Conservation (phyloP, 2,329 filamentous ascomycete species). For the Trichoderma koningii region DNA sequence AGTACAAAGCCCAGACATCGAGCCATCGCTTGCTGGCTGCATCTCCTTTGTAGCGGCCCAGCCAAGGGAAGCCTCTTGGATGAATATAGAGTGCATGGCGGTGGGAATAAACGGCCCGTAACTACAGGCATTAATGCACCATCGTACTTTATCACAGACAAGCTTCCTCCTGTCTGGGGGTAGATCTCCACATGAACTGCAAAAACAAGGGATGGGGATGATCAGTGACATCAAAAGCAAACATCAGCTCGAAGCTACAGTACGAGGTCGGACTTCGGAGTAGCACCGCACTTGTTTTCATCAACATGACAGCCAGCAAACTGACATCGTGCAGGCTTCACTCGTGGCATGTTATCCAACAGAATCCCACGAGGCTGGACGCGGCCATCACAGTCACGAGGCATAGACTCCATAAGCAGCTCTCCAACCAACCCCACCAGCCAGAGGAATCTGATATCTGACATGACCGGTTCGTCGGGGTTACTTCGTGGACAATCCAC, state of each 20-base stretch:
- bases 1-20: not conserved
- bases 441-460: slow-evolving; percentile 11
- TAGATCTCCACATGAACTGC: slow-evolving; percentile 9
- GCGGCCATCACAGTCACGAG: slow-evolving; percentile 4
- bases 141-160: not conserved
- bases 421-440: slow-evolving; percentile 7
- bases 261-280: too few species aligned
- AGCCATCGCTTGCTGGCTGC: too few species aligned
- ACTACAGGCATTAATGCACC: not conserved
- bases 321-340: not conserved
- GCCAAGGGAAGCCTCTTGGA: not conserved
- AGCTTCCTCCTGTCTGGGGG: not conserved
- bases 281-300: not conserved
- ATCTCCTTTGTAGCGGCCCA: too few species aligned
- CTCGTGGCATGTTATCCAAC: not conserved
- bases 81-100: not conserved
- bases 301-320: not conserved
- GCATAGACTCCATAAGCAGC: not conserved
- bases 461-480: not conserved
- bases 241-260: not conserved
- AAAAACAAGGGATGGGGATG: not conserved
- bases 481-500: not conserved
- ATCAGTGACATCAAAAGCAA: not conserved
- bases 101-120: not conserved
- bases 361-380: not conserved